Evolutionary conservation across 2,329 filamentous ascomycete species (phyloP).

Genomic region (Biscogniauxia sp.): DNA sequence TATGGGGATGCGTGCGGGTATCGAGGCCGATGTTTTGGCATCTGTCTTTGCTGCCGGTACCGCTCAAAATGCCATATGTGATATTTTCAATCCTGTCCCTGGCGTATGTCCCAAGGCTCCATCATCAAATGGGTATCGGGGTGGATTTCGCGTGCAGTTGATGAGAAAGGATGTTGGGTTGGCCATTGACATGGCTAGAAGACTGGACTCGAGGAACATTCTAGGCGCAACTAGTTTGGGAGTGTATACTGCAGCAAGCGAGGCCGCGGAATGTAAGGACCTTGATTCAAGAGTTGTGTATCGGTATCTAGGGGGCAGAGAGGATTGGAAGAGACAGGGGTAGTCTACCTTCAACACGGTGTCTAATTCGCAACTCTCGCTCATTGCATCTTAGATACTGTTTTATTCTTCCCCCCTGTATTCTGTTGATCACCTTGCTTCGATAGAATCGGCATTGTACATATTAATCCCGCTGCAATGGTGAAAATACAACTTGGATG

Average conservation of each 20-base stretch:
- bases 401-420: too few relatives aligned
- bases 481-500: not conserved
- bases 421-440: too few relatives aligned
- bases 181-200: slow-evolving; percentile 52
- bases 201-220: slow-evolving; percentile 48
- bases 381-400: too few relatives aligned
- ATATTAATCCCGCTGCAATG: too few relatives aligned
- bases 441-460: too few relatives aligned
- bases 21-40: slow-evolving; percentile 51
- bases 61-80: slow-evolving; percentile 32
- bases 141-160: slow-evolving; percentile 57
- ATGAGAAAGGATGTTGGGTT: slow-evolving; percentile 60
- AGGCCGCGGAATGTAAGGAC: slow-evolving; percentile 49
- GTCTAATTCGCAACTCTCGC: too few relatives aligned
- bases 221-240: slow-evolving; percentile 48
- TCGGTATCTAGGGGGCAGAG: slow-evolving; percentile 51
- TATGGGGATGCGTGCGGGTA: slow-evolving; percentile 56
- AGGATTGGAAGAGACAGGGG: slow-evolving; percentile 41
- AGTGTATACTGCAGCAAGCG: slow-evolving; percentile 50
- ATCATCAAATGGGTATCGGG: slow-evolving; percentile 34
- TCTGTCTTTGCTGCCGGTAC: slow-evolving; percentile 28
- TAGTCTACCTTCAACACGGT: not conserved
- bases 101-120: slow-evolving; percentile 33
- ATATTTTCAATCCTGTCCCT: slow-evolving; percentile 34
- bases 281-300: slow-evolving; percentile 58